These are phyloP conservation scores for Dissoconium aciculare DNA, from an alignment of 2,329 filamentous ascomycete genomes.

Conservation along the genomic window DNA sequence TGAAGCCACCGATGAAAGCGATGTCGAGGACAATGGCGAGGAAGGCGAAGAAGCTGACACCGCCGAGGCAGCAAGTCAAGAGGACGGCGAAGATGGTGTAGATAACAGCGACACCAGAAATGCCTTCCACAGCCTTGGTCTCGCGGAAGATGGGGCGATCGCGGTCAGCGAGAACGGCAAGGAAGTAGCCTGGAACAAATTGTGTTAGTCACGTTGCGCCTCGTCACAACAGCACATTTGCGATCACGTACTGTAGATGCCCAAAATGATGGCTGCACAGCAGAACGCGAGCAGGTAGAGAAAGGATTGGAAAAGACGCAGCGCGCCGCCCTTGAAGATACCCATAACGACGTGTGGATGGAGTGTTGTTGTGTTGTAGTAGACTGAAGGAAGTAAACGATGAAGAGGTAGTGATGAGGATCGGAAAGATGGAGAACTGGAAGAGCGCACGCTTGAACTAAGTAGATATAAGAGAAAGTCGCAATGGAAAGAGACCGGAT, in stretches of 20 bases:
- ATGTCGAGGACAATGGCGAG: slow-evolving; percentile 63
- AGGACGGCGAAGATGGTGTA: slow-evolving; percentile 62
- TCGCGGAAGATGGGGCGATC: slow-evolving; percentile 40
- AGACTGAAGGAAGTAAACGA: too few species aligned
- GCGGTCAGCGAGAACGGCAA: slow-evolving; percentile 55
- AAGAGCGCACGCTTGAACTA: too few species aligned
- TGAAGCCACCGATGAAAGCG: slow-evolving; percentile 59
- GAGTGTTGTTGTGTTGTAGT: too few species aligned
- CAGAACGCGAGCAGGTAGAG: slow-evolving; percentile 61
- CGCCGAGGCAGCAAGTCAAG: slow-evolving; percentile 66
- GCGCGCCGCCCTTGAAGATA: slow-evolving; percentile 38
- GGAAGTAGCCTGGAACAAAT: slow-evolving; percentile 62
- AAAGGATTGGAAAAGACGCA: slow-evolving; percentile 55
- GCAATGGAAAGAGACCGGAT: too few species aligned
- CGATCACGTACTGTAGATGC: slow-evolving; percentile 32
- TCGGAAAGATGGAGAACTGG: too few species aligned
- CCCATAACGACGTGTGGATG: slow-evolving; percentile 23
- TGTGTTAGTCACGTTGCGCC: slow-evolving; percentile 30
- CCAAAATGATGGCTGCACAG: slow-evolving; percentile 56
- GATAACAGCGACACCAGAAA: slow-evolving; percentile 57
- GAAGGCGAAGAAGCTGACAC: slow-evolving; percentile 55
- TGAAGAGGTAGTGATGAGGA: too few species aligned
- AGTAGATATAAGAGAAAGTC: too few species aligned
- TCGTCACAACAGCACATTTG: neutral
- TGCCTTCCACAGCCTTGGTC: slow-evolving; percentile 45